Evolutionary conservation across 352 stramenopile species (phyloP), one percentile per base, ranked within the genome.

Genomic region (Phytophthora tentaculata): DNA sequence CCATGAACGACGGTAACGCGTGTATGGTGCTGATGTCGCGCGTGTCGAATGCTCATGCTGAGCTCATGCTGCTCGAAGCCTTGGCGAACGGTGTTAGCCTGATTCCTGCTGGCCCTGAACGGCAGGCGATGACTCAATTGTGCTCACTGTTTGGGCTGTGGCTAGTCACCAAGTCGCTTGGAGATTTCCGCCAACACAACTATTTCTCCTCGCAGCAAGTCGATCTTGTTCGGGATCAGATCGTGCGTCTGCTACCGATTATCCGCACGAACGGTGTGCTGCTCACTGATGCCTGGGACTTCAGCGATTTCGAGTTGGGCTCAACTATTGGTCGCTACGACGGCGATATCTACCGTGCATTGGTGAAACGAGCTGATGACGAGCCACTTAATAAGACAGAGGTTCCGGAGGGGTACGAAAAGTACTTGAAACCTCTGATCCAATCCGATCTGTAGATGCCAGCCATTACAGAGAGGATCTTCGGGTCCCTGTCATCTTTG

Each of bases 251-350:
- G 43, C 69, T 88, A 16, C 69, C 76, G 1, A 41, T 76, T 2
- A 56, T 83, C 14, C 77, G 80, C 52, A 79, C 74, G 68, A 88
- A 86, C 69, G 71, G 69, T 10, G 70, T 88, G 35, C 55, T 84
- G 17, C 56, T 86, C 10, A 86, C 79, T 2, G 70, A 81, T 60
- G 70, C 74, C 3, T 81, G 70, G 74, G 70, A 79, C 55, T 89
- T 89, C 26, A 89, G 41, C 22, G 80, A 92, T 64, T 91, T 90
- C 45, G 82, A 90, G 67, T 53, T 92, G 22, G 80, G 79, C 64
- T 89, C 81, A 59, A 77, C 77, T 14, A 81, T 89, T 45, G 81
- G 79, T 5, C 56, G 69, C 17, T 88, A 85, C 59, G 74, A 90
- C 49, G 81, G 79, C 6, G 78, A 89, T 55, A 83, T 89, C 3